Evolutionary conservation across 805 yeast species (phyloP), one percentile per base, ranked within the genome.

Genomic region (Cyberlindnera sargentensis): DNA sequence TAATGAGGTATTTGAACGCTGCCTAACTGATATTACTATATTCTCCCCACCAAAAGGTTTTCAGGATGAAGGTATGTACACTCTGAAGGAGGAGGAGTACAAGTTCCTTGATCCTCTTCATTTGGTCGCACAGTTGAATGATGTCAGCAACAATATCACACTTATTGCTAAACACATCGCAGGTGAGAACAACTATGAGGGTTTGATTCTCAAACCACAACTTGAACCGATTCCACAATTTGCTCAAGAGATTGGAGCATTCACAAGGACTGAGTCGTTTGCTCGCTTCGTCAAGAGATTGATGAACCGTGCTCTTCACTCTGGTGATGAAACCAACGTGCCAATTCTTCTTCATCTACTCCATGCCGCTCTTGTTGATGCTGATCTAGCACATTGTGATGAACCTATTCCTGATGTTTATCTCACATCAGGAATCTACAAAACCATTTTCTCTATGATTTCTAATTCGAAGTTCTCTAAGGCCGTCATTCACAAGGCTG

Each of bases 31-130:
- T 51, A 67, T 80, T 28, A 71, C 87, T 1, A 70, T 63, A 4
- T 85, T 71, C 53, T 71, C 72, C 29, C 77, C 86, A 6, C 93
- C 95, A 4, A 68, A 71, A 23, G 86, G 86, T 3, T 61, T 81
- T 35, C 71, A 70, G 32, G 91, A 82, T 55, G 73, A 76, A 47
- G 95, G 95, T 24, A 72, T 73, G 37, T 85, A 82, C 58, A 64
- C 75, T 25, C 65, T 85, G 52, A 83, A 78, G 49, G 66, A 70
- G 9, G 60, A 65, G 3, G 48, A 66, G 7, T 72, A 65, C 47
- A 61, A 67, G 8, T 58, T 62, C 3, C 62, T 84, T 43, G 93
- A 85, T 58, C 87, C 87, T 2, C 61, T 80, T 46, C 71, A 70
- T 50, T 53, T 73, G 20, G 65, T 67, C 47, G 78, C 74, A 34